Base-by-base conservation (phyloP, 306 rosid genomes). In the Malus orientalis region DNA sequence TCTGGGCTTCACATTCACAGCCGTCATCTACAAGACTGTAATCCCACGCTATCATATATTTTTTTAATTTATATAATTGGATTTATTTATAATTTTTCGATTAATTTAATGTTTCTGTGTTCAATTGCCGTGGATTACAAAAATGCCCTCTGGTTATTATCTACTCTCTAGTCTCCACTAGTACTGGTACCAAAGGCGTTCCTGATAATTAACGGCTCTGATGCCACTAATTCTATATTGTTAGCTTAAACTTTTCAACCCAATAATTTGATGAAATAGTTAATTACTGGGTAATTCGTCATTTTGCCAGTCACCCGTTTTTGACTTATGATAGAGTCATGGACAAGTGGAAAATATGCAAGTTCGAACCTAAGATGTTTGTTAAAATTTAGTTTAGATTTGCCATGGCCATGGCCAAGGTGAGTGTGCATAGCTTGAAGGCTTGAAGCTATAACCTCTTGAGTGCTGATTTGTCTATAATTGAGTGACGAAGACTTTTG, bases 1-100 rank as follows among this genome's bases (percentile, higher is more conserved):
- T 15, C 76, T 58, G 68, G 76, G 77, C 27, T 74, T 42, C 69
- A 44, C 59, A 74, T 74, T 42, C 69, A 61, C 59, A 74, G 78
- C 61, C 70, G 70, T 74, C 78, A 29, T 74, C 70, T 45, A 61
- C 49, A 62, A 11, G 42, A 73, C 60, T 61, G 77, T 74, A 60
- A 73, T 73, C 68, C 57, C 12, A 59, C 77, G 69, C 77, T 40
- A 42, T 15, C 8, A 66, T 66, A 66, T 23, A 30, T 49, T 40
- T 27, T 27, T 59, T 49, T 16, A 6, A 5, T 15, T 1, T 15
- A 40, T 40, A 40, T 49, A 13, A 4, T 15, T 15, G 11, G 44
- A 7, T 60, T 58, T 25, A 73, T 57, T 57, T 72, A 13, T 42
- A 3, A 0, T 32, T 42, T 67, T 19, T 30, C 4, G 44, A 33